Evolutionary conservation across 805 yeast species (phyloP), one percentile per base, ranked within the genome.

Genomic region (Lachancea lanzarotensis): DNA sequence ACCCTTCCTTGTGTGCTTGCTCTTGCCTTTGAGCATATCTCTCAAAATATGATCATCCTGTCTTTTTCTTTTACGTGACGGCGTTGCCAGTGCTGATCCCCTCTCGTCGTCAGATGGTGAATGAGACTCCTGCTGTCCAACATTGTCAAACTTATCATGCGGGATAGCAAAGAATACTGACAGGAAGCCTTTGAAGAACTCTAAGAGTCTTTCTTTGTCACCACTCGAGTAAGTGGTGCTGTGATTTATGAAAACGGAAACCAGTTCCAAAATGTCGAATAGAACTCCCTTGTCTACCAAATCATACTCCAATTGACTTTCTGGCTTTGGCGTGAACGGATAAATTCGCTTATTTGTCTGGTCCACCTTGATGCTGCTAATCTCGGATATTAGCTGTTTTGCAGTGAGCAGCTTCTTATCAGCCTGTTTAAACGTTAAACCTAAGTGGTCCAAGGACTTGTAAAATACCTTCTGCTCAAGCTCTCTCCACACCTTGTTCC

Each of bases 401-500:
- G 93, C 83, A 0, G 98, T 88, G 55, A 93, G 68, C 45, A 88
- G 68, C 64, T 93, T 91, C 65, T 93, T 91, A 67, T 93, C 99
- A 19, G 96, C 85, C 63, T 93, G 98, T 67, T 93, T 93, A 71
- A 93, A 93, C 0, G 97, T 90, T 56, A 93, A 74, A 1, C 99
- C 98, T 50, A 91, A 71, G 63, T 93, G 98, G 63, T 93, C 99
- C 52, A 93, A 72, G 2, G 96, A 86, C 65, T 93, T 93, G 71
- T 81, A 87, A 63, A 85, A 90, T 0, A 89, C 95, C 57, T 88
- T 90, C 60, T 90, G 96, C 65, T 93, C 98, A 68, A 95, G 81
- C 67, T 91, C 98, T 60, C 99, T 81, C 99, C 99, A 93, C 12
- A 89, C 95, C 62, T 91, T 91, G 67, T 91, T 91, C 98, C 98